phyloP scores from a whole-genome alignment of 176 grass and related monocot genomes.

The Saccharum officinarum region DNA sequence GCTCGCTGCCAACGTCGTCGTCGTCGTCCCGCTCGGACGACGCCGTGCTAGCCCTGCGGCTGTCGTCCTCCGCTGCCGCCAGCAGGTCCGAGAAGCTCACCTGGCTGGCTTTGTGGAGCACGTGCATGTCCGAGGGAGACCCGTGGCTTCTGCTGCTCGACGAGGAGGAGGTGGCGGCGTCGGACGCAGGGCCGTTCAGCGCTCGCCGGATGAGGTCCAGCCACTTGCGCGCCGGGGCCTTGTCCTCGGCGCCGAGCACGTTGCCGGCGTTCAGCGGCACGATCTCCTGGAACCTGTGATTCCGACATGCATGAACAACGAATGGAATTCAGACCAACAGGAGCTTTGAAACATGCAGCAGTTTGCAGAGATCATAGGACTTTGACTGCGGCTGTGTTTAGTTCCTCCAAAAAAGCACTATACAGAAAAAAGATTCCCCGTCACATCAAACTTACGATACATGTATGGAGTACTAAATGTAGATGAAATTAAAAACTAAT shows the following conservation, averaged over 20 bases:
- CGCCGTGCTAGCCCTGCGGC: not conserved
- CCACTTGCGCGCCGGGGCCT: slow-evolving; percentile 60
- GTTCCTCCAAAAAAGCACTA: too few relatives aligned
- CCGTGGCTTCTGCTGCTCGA: not conserved
- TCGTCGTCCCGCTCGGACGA: slow-evolving; percentile 7
- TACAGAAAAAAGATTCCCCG: too few relatives aligned
- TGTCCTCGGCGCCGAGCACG: slow-evolving; percentile 77
- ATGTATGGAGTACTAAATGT: too few relatives aligned
- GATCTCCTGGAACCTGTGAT: slow-evolving; percentile 81
- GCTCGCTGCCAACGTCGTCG: too few relatives aligned
- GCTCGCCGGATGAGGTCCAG: slow-evolving; percentile 58
- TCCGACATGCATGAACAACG: not conserved
- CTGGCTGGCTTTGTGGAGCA: not conserved
- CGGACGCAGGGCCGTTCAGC: slow-evolving; percentile 20
- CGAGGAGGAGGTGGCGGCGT: not conserved
- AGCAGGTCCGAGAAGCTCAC: slow-evolving; percentile 55
- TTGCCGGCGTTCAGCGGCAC: slow-evolving; percentile 83
- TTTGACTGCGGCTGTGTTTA: too few relatives aligned
- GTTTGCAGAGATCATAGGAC: too few relatives aligned
- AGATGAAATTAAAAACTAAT: too few relatives aligned
- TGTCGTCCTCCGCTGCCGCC: slow-evolving; percentile 4
- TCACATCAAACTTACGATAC: too few relatives aligned
- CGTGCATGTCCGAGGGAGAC: not conserved
- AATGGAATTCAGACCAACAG: not conserved
- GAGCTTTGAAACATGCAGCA: too few relatives aligned